Evolutionary conservation across 73 alveolate genomes (phyloP), one percentile per base, ranked within the genome.

Genomic region (Paramecium sexaurelia): DNA sequence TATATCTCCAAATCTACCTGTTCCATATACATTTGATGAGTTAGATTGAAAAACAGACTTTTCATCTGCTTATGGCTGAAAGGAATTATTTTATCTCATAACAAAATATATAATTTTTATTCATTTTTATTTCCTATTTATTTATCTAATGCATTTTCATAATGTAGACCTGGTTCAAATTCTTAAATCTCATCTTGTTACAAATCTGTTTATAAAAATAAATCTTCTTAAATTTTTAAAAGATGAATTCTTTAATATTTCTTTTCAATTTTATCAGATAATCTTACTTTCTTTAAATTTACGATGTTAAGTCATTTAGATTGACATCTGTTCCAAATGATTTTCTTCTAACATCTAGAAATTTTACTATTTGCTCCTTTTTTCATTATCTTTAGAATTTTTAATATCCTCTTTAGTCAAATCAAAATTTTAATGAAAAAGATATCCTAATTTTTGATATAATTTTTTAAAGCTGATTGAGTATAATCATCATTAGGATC

Each of bases 1-100:
- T 2, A 78, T 43, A 37, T 45, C 90, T 41, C 73, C 73, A 45
- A 78, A 78, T 45, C 90, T 37, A 19, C 90, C 55, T 39, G 90
- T 78, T 0, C 90, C 90, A 78, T 33, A 71, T 20, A 20, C 3
- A 32, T 71, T 71, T 32, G 57, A 35, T n/a, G 86, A 71, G 36
- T 33, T 71, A 10, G 86, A 71, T 35, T 32, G 56, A 71, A 33
- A 71, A 11, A 61, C 24, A 24, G 17, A 13, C 26, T 61, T 61
- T 13, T 61, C 83, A 61, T 61, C 83, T 51, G 67, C 17, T 51
- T 51, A 51, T 61, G 83, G 83, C 13, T 61, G 83, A 61, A 61
- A 61, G 10, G 83, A 29, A 29, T 26, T 29, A 19, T 61, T 61
- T 61, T 61, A 61, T 61, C 83, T 61, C 83, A 61, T 61, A 17